Percentiles rank a stretch among this genome's conserved stretches.
Evolutionary conservation across 73 alveolate species (phyloP).

Genomic region (Paramecium bursaria): DNA sequence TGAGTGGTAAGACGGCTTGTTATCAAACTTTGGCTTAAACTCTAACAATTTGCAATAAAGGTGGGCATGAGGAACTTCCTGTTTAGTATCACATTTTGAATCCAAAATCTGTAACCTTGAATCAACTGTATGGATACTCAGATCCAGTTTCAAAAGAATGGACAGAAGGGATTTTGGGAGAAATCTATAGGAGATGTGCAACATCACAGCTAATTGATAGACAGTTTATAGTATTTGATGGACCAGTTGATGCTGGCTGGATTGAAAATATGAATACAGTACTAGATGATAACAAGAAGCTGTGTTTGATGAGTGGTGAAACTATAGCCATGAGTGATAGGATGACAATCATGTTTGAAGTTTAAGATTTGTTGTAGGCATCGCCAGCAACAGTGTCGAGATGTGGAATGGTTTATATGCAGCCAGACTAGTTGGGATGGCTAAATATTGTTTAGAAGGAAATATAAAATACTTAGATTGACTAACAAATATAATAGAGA

Average conservation of each 20-base stretch:
- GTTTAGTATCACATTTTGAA: conserved; percentile 71
- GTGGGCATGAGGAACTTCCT: conserved; percentile 73
- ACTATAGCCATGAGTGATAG: conserved; percentile 90
- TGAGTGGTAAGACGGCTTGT: conserved; percentile 90
- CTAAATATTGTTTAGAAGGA: conserved; percentile 58
- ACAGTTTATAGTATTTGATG: conserved; percentile 90
- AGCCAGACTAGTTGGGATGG: conserved; percentile 92
- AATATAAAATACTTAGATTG: conserved; percentile 33
- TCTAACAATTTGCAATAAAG: conserved; percentile 70
- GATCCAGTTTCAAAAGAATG: conserved; percentile 80
- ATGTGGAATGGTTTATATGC: conserved; percentile 98
- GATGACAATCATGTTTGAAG: conserved; percentile 95
- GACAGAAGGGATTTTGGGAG: conserved; percentile 81
- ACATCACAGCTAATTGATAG: conserved; percentile 59
- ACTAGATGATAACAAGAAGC: conserved; percentile 97
- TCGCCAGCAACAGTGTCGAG: conserved; percentile 99
- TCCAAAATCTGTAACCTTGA: conserved; percentile 73
- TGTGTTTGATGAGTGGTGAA: conserved; percentile 95
- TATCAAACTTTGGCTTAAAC: conserved; percentile 85
- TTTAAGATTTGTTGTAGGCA: conserved; percentile 91
- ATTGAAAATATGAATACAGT: conserved; percentile 98
- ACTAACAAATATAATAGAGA: conserved; percentile 66
- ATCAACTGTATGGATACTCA: conserved; percentile 73
- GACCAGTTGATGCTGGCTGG: conserved; percentile 99
- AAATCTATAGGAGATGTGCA: conserved; percentile 83